Evolutionary conservation across 441 rosid species (phyloP).

Genomic region (Manihot esculenta): DNA sequence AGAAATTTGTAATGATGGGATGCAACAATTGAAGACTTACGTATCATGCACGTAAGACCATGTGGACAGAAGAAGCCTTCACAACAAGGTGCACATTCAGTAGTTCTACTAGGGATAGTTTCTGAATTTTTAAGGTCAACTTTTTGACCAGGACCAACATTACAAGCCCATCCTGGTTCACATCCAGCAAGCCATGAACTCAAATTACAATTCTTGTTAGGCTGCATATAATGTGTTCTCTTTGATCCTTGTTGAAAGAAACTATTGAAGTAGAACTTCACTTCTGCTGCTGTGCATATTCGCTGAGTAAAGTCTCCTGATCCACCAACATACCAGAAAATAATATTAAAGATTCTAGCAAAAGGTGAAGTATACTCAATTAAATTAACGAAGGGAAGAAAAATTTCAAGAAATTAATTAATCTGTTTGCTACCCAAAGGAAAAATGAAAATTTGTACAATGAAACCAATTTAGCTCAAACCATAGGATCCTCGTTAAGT

Average conservation of each 20-base stretch:
- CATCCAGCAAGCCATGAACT: constrained; percentile 86
- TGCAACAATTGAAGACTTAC: constrained; percentile 44
- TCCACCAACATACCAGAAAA: constrained; percentile 23
- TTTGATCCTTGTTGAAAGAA: constrained; percentile 41
- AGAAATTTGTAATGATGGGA: too few species aligned
- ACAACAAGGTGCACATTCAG: constrained; percentile 63
- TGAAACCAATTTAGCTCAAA: not conserved
- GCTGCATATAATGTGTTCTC: constrained; percentile 53
- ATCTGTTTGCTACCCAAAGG: too few species aligned
- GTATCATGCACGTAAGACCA: constrained; percentile 96
- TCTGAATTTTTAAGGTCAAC: constrained; percentile 55
- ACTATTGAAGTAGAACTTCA: constrained; percentile 69
- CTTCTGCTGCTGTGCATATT: constrained; percentile 90
- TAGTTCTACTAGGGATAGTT: constrained; percentile 54
- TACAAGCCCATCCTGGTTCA: constrained; percentile 98
- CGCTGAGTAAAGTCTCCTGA: constrained; percentile 69
- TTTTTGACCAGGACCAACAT: constrained; percentile 37
- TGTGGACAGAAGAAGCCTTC: constrained; percentile 98
- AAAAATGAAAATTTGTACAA: not conserved
- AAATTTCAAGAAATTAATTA: not conserved
- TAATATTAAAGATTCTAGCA: not conserved
- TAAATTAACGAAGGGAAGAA: not conserved
- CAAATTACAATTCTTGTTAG: constrained; percentile 89
- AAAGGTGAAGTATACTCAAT: not conserved
- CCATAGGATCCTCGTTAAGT: not conserved